phyloP scores from a whole-genome alignment of 2,329 filamentous ascomycete genomes.

The Rosellinia necatrix region DNA sequence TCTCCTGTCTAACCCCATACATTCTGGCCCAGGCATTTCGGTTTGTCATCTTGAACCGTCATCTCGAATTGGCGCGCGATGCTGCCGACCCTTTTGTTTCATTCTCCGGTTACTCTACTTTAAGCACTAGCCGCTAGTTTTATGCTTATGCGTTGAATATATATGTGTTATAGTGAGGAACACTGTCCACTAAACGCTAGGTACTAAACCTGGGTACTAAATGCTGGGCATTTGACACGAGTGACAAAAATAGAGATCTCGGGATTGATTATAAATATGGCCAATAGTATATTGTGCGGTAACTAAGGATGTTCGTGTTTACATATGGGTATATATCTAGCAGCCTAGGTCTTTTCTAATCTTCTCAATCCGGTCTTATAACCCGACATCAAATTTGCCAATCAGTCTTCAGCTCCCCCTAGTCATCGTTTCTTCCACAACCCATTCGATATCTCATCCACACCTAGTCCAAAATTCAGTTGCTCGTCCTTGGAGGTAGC shows the following conservation, averaged over 20 bases:
- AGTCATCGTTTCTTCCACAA: not conserved
- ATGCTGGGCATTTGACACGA: too few relatives aligned
- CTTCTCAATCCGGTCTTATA: not conserved
- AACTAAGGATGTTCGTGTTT: not conserved
- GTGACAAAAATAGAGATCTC: not conserved
- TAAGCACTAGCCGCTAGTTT: not conserved
- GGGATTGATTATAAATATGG: not conserved
- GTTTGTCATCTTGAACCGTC: not conserved
- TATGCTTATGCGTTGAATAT: not conserved
- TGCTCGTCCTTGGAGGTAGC: slow-evolving; percentile 53
- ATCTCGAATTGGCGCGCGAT: too few relatives aligned
- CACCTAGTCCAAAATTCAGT: slow-evolving; percentile 15
- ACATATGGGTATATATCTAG: slow-evolving; percentile 11
- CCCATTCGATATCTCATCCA: not conserved
- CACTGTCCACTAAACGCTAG: too few relatives aligned
- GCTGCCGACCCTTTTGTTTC: not conserved
- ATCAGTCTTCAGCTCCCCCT: not conserved
- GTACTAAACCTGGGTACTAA: too few relatives aligned
- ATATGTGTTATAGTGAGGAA: too few relatives aligned
- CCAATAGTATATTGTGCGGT: not conserved
- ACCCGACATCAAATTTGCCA: not conserved
- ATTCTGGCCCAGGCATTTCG: not conserved
- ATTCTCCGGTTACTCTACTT: not conserved
- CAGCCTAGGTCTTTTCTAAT: not conserved
- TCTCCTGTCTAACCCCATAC: slow-evolving; percentile 3